Conservation (phyloP, 768 basidiomycete genomes). For the Pleurotus ostreatus region DNA sequence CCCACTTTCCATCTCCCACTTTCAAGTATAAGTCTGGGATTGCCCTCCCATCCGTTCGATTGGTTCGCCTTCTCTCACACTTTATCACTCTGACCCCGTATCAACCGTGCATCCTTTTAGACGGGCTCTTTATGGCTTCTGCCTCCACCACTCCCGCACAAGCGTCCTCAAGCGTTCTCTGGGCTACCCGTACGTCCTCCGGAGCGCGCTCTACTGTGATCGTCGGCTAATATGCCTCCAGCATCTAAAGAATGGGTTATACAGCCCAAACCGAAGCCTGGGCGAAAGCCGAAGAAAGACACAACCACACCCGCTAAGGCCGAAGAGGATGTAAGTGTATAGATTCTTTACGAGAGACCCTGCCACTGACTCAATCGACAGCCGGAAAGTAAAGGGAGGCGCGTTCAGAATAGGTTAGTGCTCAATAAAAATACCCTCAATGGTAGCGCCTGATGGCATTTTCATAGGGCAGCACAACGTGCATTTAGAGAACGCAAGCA, state of each 20-base stretch:
- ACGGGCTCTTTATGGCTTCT: background rate
- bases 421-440: conserved; percentile 5
- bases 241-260: conserved; percentile 92
- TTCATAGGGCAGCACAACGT: conserved; percentile 74
- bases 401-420: conserved; percentile 71
- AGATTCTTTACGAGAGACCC: background rate
- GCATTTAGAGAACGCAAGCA: conserved; percentile 90
- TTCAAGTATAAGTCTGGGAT: conserved; percentile 4
- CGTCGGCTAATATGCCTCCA: conserved; percentile 22
- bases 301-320: conserved; percentile 29
- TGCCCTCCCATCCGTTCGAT: background rate
- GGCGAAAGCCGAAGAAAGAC: conserved; percentile 84
- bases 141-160: conserved; percentile 15
- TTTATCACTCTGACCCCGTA: conserved; percentile 11
- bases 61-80: conserved; percentile 15
- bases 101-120: background rate
- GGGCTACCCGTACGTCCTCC: conserved; percentile 63
- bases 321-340: conserved; percentile 43
- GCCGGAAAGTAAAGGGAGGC: conserved; percentile 57
- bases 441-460: conserved; percentile 11
- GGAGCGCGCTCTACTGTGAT: too few species aligned
- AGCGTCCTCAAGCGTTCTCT: conserved; percentile 56
- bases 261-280: conserved; percentile 82
- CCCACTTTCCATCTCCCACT: conserved; percentile 8
- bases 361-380: conserved; percentile 16